Evolutionary conservation across 108 stramenopile species (phyloP), one percentile per base, ranked within the genome.

Genomic region (Schizochytrium sp.): DNA sequence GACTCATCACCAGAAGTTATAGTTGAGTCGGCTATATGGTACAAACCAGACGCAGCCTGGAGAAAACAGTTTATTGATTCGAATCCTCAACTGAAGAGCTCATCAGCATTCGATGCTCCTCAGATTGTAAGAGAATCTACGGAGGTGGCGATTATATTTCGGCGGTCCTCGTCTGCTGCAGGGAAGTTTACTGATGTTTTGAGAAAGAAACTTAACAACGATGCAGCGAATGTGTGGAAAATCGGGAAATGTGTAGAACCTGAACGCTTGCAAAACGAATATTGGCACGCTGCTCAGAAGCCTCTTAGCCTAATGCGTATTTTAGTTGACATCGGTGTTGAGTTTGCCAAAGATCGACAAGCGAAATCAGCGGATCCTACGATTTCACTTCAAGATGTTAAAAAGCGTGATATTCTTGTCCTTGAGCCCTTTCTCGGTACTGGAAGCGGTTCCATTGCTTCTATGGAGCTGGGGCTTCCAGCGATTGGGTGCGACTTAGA

Each of bases 371-470:
- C n/a, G 12, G 38, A 76, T 7, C 46, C 46, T 19, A 7, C n/a
- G 13, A 19, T 19, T n/a, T 83, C 73, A 46, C 4, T 64, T 42
- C 41, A 64, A 0, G 19, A 64, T 10, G 19, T 1, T 7, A 5
- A 42, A 4, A 7, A 13, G 8, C 41, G 42, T 4, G 73, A 83
- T 7, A 4, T 83, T 7, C 73, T 83, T 50, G 73, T 83, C 5
- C 15, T 83, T 4, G 73, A 83, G 73, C 73, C 73, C 12, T 83
- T 83, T 19, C 50, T 47, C 40, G 73, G 73, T 53, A 83, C 73
- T 38, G 73, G 49, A 83, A 53, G 49, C 19, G 73, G 44, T 7
- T 19, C 53, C 17, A 19, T 83, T 4, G 73, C 73, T 19, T 46
- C 73, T 28, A 53, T 53, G 73, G 28, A 46, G 13, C 13, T 46